Base-by-base conservation (phyloP, 257 asterid species). In the Petunia axillaris region DNA sequence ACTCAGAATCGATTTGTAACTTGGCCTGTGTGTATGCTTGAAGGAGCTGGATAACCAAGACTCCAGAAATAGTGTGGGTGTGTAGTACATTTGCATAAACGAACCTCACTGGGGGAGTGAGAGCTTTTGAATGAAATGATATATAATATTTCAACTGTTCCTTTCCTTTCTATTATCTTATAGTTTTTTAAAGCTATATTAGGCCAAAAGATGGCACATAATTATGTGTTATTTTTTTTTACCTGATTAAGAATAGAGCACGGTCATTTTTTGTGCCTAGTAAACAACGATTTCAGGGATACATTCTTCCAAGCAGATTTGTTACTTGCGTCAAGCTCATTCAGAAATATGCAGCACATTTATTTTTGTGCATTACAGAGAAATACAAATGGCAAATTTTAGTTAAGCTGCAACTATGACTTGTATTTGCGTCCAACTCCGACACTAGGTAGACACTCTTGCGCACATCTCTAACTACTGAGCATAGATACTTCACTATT, bases 1-100 rank as follows among this genome's bases (percentile, higher is more conserved):
- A 55, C 75, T 67, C 54, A 67, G 2, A 36, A 43, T 43, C 9
- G 0, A 44, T 68, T 57, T 68, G n/a, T 44, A 36, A 41, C 75
- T 68, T 44, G 57, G 40, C 76, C 57, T 68, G 4, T 68, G 74
- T 65, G n/a, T 68, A 43, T 44, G 16, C 8, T 67, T 67, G 55
- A 15, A 67, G 75, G 55, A n/a, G n/a, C 55, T n/a, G 75, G 55
- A 37, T 25, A 15, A 43, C 38, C 75, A 67, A 67, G 75, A 68
- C 16, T 68, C 40, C 76, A 44, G 57, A 68, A 70, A 70, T 4
- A 8, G 76, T 16, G 38, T 67, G 8, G n/a, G 57, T 57, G 4
- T 70, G 55, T 70, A 16, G 41, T 70, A 70, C 35, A 46, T 46
- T 46, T 70, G 41, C 9, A 8, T 46, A 16, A 67, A 43, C 39